Conservation (phyloP, 352 stramenopile species). For the Plasmopara viticola region DNA sequence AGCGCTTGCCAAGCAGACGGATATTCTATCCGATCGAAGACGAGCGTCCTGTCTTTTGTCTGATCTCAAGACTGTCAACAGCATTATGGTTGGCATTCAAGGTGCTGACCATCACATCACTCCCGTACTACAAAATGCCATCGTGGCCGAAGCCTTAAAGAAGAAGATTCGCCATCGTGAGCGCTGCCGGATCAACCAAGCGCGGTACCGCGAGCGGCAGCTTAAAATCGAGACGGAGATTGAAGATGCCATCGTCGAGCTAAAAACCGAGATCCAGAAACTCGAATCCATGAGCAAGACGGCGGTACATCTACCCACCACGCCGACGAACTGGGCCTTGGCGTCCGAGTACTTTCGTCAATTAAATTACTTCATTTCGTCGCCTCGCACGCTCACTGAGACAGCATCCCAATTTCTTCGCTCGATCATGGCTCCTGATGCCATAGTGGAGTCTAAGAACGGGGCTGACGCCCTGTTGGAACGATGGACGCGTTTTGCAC, state of each 20-base stretch:
- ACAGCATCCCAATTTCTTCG: slow-evolving; percentile 1
- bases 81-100: slow-evolving; percentile 8
- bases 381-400: neutral
- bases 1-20: neutral
- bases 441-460: neutral
- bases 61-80: slow-evolving; percentile 7
- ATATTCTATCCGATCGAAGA: neutral
- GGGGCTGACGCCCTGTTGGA: slow-evolving; percentile 1
- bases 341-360: slow-evolving; percentile 8
- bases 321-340: slow-evolving; percentile 1
- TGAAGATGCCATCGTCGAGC: neutral
- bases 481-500: slow-evolving; percentile 4
- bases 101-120: slow-evolving; percentile 1
- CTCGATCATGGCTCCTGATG: slow-evolving; percentile 1
- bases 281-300: neutral
- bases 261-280: slow-evolving; percentile 2
- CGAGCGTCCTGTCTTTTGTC: neutral
- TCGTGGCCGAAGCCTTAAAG: slow-evolving; percentile 7
- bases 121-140: slow-evolving; percentile 2
- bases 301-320: neutral
- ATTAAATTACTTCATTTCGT: slow-evolving; percentile 6
- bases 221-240: neutral
- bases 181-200: slow-evolving; percentile 8
- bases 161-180: slow-evolving; percentile 13
- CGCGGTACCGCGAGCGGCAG: slow-evolving; percentile 6